phyloP scores from a whole-genome alignment of 1,284 basidiomycete genomes.

The Cryptococcus sp. region DNA sequence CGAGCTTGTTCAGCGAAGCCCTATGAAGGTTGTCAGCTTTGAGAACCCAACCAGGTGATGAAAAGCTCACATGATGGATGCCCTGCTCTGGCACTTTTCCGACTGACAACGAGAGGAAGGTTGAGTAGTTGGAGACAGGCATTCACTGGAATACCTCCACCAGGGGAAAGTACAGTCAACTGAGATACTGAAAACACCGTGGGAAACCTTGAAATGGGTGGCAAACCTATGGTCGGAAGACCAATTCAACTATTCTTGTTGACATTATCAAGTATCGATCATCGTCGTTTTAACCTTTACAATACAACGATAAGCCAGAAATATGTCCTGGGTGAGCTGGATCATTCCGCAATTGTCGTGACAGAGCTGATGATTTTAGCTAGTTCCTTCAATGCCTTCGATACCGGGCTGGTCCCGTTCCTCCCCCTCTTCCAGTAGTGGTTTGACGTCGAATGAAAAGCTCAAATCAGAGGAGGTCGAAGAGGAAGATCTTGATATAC shows the following conservation, averaged over 20 bases:
- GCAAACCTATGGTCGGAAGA: constrained; percentile 1
- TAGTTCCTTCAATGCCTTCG: constrained; percentile 10
- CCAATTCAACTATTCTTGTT: constrained; percentile 1
- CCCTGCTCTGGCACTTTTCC: too few species aligned
- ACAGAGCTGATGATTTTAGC: neutral
- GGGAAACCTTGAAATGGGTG: constrained; percentile 5
- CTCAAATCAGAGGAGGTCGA: constrained; percentile 13
- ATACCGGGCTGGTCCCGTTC: constrained; percentile 24
- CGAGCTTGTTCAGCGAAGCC: constrained; percentile 83
- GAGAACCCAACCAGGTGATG: neutral
- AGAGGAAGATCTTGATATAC: constrained; percentile 62
- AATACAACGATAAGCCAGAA: too few species aligned
- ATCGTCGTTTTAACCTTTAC: too few species aligned
- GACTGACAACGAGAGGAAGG: too few species aligned
- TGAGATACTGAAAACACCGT: constrained; percentile 3
- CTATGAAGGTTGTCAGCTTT: constrained; percentile 50
- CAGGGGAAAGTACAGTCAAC: neutral
- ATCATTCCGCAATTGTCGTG: neutral
- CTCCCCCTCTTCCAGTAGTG: neutral
- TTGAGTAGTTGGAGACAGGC: too few species aligned
- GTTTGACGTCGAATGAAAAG: neutral
- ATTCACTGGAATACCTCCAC: neutral
- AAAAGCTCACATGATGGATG: too few species aligned
- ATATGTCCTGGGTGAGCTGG: constrained; percentile 29
- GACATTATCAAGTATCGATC: too few species aligned